Evolutionary conservation across 2,329 filamentous ascomycete species (phyloP), one percentile per base, ranked within the genome.

Genomic region (Leptoxyphium fumago): DNA sequence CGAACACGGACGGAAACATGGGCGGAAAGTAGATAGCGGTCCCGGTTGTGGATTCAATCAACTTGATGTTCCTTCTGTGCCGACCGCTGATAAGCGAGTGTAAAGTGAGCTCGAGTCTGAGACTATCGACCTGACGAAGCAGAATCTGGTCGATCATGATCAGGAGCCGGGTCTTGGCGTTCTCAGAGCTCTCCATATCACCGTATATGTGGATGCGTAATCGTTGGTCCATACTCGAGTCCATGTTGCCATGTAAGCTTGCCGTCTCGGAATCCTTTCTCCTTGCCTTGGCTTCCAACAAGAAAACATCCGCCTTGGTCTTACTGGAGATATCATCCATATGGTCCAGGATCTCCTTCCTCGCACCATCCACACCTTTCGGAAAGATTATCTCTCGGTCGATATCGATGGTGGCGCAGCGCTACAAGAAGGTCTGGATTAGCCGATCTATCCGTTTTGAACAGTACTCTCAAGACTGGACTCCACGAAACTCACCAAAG

Each of bases 21-120:
- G 88, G 87, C 26, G 91, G 91, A 60, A 98, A 96, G 67, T 98
- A 98, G 56, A 98, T 96, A 50, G 91, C 89, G 8, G 91, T 96
- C 56, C 88, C 86, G 11, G 91, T 96, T 26, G 83, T 79, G 11
- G 91, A 94, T 65, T 98, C 91, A 58, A 98, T 95, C 56, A 91
- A 70, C 69, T 96, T 96, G 69, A 98, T 94, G 62, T 95, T 95
- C 70, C 94, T 94, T 54, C 91, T 78, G 54, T 88, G 89, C 41
- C 91, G 84, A 41, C 91, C 91, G 61, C 88, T 95, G 41, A 96
- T 80, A 44, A 95, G 73, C 46, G 87, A 91, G 61, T 98, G 91
- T 60, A 94, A 75, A 21, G 86, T 84, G 41, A 89, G 69, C 54
- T 95, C 88, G 46, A 94, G 73, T 58, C 84, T 83, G 57, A 87